These are phyloP conservation scores for Skeletonema costatum DNA, from an alignment of 108 stramenopile species.

Conservation along the genomic window DNA sequence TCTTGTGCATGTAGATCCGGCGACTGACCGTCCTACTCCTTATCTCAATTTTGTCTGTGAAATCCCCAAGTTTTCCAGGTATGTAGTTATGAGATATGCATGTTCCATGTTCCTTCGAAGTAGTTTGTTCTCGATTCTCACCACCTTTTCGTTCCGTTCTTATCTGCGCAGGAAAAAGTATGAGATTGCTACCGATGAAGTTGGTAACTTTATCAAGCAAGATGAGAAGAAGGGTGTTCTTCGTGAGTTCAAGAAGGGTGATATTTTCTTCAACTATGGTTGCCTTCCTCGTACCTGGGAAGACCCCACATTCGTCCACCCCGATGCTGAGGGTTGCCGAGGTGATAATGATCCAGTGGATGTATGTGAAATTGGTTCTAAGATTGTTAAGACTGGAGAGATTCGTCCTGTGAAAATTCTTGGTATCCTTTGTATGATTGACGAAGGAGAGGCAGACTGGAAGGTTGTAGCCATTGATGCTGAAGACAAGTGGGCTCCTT, in stretches of 20 bases:
- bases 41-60: slow-evolving; percentile 95
- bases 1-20: slow-evolving; percentile 73
- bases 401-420: slow-evolving; percentile 96
- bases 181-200: slow-evolving; percentile 95
- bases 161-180: slow-evolving; percentile 82
- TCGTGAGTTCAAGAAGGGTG: slow-evolving; percentile 94
- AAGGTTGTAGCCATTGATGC: slow-evolving; percentile 95
- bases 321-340: slow-evolving; percentile 89
- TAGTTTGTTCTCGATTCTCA: background rate
- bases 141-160: background rate
- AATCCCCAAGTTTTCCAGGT: slow-evolving; percentile 96
- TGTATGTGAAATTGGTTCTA: slow-evolving; percentile 89
- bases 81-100: slow-evolving; percentile 11
- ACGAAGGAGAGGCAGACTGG: slow-evolving; percentile 99
- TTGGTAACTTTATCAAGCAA: slow-evolving; percentile 97
- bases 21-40: slow-evolving; percentile 64
- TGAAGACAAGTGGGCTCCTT: slow-evolving; percentile 95
- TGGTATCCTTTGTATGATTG: slow-evolving; percentile 97
- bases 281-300: slow-evolving; percentile 98
- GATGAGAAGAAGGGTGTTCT: slow-evolving; percentile 94
- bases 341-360: slow-evolving; percentile 97
- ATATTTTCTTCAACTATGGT: slow-evolving; percentile 99
- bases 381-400: slow-evolving; percentile 73
- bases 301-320: slow-evolving; percentile 93
- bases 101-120: slow-evolving; percentile 5